These are phyloP conservation scores for Naganishia randhawae DNA, from an alignment of 768 basidiomycete genomes.

Conservation along the genomic window DNA sequence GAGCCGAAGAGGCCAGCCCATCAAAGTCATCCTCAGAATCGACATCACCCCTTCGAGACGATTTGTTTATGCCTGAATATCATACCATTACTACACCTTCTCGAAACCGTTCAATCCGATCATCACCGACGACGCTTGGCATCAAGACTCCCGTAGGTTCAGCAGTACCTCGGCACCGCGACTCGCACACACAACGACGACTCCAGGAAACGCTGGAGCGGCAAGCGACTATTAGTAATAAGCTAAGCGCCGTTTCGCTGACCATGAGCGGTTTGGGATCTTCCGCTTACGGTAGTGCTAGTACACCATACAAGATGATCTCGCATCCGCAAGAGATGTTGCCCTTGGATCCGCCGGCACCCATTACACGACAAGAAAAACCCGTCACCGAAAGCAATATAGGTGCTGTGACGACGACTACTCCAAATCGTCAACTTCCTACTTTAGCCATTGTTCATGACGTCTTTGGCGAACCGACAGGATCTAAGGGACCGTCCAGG, in stretches of 20 bases:
- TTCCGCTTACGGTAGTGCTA: not conserved
- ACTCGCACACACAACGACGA: not conserved
- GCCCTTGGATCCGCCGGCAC: not conserved
- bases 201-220: slow-evolving; percentile 8
- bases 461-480: not conserved
- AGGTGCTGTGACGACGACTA: not conserved
- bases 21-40: not conserved
- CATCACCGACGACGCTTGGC: not conserved
- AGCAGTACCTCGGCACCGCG: not conserved
- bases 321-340: not conserved
- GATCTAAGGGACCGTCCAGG: not conserved
- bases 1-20: not conserved
- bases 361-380: not conserved
- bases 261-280: slow-evolving; percentile 5
- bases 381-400: not conserved
- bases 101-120: not conserved
- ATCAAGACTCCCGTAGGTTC: not conserved
- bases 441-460: not conserved
- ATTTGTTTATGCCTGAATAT: slow-evolving; percentile 10
- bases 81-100: slow-evolving; percentile 6
- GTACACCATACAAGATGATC: not conserved
- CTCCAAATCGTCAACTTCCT: not conserved
- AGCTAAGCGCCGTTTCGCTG: slow-evolving; percentile 7
- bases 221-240: slow-evolving; percentile 4
- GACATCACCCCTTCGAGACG: not conserved